Evolutionary conservation across 2,329 filamentous ascomycete species (phyloP).

Genomic region (Neocucurbitaria cava): DNA sequence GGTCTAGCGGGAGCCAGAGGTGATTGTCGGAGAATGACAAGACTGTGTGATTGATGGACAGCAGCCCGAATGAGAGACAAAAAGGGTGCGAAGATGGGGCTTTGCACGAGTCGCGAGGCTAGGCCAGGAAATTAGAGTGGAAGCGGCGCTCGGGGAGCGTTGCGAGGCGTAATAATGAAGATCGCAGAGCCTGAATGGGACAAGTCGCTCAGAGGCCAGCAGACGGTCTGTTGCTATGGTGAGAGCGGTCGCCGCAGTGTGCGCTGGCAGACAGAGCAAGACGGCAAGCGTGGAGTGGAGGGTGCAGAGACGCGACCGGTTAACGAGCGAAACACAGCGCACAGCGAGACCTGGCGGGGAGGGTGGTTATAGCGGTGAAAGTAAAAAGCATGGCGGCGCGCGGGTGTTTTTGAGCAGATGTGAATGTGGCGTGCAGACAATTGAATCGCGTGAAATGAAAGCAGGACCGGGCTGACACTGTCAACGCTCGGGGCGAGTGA

Average conservation of each 20-base stretch:
- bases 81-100: conserved; percentile 38
- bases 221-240: conserved; percentile 48
- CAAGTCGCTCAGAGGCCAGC: conserved; percentile 39
- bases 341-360: conserved; percentile 16
- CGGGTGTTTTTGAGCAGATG: conserved; percentile 15
- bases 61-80: conserved; percentile 34
- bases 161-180: conserved; percentile 46
- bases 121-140: conserved; percentile 47
- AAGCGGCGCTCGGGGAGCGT: conserved; percentile 39
- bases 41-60: conserved; percentile 39
- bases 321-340: conserved; percentile 22
- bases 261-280: conserved; percentile 43
- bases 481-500: conserved; percentile 30
- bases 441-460: conserved; percentile 37
- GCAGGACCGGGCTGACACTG: conserved; percentile 36
- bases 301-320: conserved; percentile 22
- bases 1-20: conserved; percentile 29
- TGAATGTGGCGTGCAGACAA: conserved; percentile 23
- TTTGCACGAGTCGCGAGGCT: conserved; percentile 48
- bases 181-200: conserved; percentile 38
- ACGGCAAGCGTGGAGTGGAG: conserved; percentile 17
- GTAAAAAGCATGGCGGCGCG: conserved; percentile 27
- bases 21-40: conserved; percentile 31
- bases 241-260: conserved; percentile 47
- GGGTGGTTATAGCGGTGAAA: conserved; percentile 22